Evolutionary conservation across 176 grass and related monocot genomes (phyloP).

Genomic region (maize (Zea mays)): Zm-B73-REFERENCE-NAM-5.0 NC_050103.1:146218501-146219000

Average conservation of each 20-base stretch:
- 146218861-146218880: constrained; percentile 38
- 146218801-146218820: constrained; percentile 82
- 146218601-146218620: too few species aligned
- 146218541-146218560: too few species aligned
- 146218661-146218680: background rate
- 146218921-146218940: background rate
- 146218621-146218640: background rate
- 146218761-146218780: constrained; percentile 83
- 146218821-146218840: constrained; percentile 78
- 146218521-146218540: background rate
- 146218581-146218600: too few species aligned
- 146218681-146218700: constrained; percentile 65
- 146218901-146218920: constrained; percentile 76
- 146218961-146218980: constrained; percentile 7
- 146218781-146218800: constrained; percentile 86
- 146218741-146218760: constrained; percentile 91
- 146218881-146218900: constrained; percentile 42
- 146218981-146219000: constrained; percentile 16
- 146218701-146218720: constrained; percentile 92
- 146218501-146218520: background rate
- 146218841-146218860: constrained; percentile 54
- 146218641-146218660: background rate
- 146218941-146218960: constrained; percentile 46
- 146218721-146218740: constrained; percentile 78
- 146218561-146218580: too few species aligned